phyloP scores from a whole-genome alignment of 768 basidiomycete genomes.

The Dictyophora rubrovolvata region DNA sequence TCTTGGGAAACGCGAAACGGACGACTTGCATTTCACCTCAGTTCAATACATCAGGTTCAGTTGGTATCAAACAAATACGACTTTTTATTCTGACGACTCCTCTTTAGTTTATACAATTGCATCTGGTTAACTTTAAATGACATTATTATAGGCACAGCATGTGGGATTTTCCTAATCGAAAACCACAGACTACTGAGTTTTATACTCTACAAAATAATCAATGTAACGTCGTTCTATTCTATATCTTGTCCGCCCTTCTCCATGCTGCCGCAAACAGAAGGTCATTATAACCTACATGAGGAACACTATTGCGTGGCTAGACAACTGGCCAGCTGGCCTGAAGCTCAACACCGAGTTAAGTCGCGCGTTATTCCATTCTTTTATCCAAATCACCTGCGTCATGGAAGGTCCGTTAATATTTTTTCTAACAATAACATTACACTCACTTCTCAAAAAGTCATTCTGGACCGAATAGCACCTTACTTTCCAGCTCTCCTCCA shows the following conservation, averaged over 20 bases:
- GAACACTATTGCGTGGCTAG: slow-evolving; percentile 65
- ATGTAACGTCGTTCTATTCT: slow-evolving; percentile 23
- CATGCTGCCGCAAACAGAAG: background rate
- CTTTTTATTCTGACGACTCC: background rate
- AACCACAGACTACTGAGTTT: slow-evolving; percentile 42
- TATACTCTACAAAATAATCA: slow-evolving; percentile 24
- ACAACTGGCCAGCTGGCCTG: slow-evolving; percentile 91
- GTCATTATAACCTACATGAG: slow-evolving; percentile 40
- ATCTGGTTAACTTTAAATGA: slow-evolving; percentile 91
- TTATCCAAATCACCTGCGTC: slow-evolving; percentile 49
- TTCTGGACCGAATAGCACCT: slow-evolving; percentile 21
- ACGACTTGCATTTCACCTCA: slow-evolving; percentile 33
- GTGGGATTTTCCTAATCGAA: slow-evolving; percentile 62
- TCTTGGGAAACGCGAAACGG: slow-evolving; percentile 27
- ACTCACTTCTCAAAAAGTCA: slow-evolving; percentile 18
- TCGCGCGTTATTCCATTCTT: slow-evolving; percentile 64
- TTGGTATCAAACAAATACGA: slow-evolving; percentile 11
- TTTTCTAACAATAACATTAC: background rate
- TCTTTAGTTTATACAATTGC: slow-evolving; percentile 73
- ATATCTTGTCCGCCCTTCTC: slow-evolving; percentile 4
- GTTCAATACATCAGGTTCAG: slow-evolving; percentile 60
- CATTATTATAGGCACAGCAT: slow-evolving; percentile 68
- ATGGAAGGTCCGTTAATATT: slow-evolving; percentile 62
- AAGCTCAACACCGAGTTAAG: slow-evolving; percentile 96
- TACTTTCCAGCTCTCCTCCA: slow-evolving; percentile 26